Percentiles rank a stretch among this genome's conserved stretches.
Conservation (phyloP, 192 early-diverging fungal genomes). For the Coemansia asiatica region DNA sequence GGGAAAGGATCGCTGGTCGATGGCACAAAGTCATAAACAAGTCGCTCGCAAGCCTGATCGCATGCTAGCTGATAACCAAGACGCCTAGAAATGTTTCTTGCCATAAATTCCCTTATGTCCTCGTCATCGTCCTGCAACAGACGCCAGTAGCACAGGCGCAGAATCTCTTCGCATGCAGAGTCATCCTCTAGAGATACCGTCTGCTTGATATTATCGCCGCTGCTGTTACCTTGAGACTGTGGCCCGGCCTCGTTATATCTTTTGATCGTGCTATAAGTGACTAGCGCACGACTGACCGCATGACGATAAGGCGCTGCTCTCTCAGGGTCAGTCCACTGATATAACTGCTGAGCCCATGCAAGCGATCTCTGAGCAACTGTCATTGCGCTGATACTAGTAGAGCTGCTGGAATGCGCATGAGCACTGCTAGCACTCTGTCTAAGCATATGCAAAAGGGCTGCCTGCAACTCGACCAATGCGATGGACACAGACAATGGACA, state of each 20-base stretch:
- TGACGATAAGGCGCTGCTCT: constrained; percentile 39
- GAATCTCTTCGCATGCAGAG: constrained; percentile 53
- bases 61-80: constrained; percentile 42
- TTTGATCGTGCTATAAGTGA: constrained; percentile 44
- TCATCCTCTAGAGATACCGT: constrained; percentile 7
- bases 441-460: constrained; percentile 41
- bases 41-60: constrained; percentile 56
- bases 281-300: constrained; percentile 43
- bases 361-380: constrained; percentile 15
- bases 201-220: no score
- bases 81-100: constrained; percentile 59
- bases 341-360: constrained; percentile 50
- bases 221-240: not conserved
- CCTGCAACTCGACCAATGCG: constrained; percentile 39
- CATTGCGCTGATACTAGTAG: not conserved
- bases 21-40: constrained; percentile 60
- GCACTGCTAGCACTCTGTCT: constrained; percentile 4
- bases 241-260: constrained; percentile 21
- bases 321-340: constrained; percentile 48
- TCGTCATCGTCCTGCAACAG: constrained; percentile 77
- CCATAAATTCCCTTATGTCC: constrained; percentile 68
- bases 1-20: constrained; percentile 41
- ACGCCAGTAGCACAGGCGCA: constrained; percentile 52
- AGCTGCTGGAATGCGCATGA: not conserved
- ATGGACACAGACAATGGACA: constrained; percentile 41